Evolutionary conservation across 1,284 basidiomycete genomes (phyloP).

Genomic region (Golubevia pallescens): DNA sequence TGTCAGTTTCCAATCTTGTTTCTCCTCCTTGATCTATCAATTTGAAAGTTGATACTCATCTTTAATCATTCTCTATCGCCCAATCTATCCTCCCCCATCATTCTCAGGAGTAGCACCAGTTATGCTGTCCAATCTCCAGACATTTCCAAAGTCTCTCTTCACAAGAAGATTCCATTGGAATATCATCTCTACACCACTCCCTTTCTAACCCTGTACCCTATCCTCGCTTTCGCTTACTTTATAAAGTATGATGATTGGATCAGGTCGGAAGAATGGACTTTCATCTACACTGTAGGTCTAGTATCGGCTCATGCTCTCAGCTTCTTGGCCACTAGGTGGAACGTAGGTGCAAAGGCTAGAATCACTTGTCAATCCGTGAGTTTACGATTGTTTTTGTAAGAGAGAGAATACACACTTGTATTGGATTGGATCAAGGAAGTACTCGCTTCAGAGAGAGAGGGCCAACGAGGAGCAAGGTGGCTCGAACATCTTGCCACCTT

Average conservation of each 20-base stretch:
- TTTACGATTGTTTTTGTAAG: neutral
- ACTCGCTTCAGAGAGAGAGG: too few relatives aligned
- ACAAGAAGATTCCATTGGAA: slow-evolving; percentile 39
- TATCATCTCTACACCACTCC: slow-evolving; percentile 52
- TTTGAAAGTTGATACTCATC: too few relatives aligned
- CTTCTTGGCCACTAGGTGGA: slow-evolving; percentile 60
- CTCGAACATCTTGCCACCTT: too few relatives aligned
- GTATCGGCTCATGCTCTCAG: slow-evolving; percentile 51
- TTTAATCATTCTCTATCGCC: too few relatives aligned
- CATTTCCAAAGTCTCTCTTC: slow-evolving; percentile 53
- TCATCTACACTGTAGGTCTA: slow-evolving; percentile 51
- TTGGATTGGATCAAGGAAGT: too few relatives aligned
- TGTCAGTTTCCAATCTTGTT: too few relatives aligned
- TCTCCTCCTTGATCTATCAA: too few relatives aligned
- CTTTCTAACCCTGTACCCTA: slow-evolving; percentile 55
- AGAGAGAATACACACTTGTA: too few relatives aligned
- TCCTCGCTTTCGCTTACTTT: slow-evolving; percentile 55
- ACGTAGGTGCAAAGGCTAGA: slow-evolving; percentile 45
- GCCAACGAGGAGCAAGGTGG: too few relatives aligned
- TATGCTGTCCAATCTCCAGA: slow-evolving; percentile 57
- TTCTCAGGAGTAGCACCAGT: too few relatives aligned
- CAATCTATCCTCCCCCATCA: too few relatives aligned
- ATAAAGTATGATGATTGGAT: slow-evolving; percentile 54
- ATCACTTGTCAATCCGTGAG: slow-evolving; percentile 30
- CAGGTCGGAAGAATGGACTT: slow-evolving; percentile 60